Evolutionary conservation across 2,329 filamentous ascomycete species (phyloP).

Genomic region (Ceratocystis papillata): DNA sequence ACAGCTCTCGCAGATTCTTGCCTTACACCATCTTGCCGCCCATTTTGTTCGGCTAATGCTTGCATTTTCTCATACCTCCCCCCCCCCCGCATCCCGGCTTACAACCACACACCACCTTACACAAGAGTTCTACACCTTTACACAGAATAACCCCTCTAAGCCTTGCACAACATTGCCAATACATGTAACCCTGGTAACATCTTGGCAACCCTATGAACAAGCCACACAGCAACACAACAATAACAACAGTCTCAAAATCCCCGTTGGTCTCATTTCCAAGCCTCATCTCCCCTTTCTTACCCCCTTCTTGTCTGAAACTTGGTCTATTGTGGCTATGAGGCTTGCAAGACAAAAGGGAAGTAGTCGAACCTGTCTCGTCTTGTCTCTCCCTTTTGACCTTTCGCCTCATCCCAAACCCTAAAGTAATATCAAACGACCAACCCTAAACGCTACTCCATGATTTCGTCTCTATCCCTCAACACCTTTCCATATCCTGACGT

Average conservation of each 20-base stretch:
- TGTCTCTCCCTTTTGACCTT: too few species aligned
- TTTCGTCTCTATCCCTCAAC: neutral
- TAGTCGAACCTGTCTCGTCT: too few species aligned
- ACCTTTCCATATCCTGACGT: neutral
- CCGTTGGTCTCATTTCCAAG: neutral
- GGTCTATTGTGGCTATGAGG: neutral
- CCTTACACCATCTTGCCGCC: neutral
- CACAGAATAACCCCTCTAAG: too few species aligned
- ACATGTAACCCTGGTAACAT: neutral
- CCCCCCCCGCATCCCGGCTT: neutral
- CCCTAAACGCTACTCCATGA: neutral
- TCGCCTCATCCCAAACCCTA: too few species aligned
- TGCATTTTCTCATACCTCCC: neutral
- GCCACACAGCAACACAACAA: neutral
- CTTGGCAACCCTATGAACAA: neutral
- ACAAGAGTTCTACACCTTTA: too few species aligned
- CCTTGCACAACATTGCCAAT: neutral
- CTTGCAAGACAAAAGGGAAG: too few species aligned
- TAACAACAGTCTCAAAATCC: too few species aligned
- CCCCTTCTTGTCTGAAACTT: neutral
- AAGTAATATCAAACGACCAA: too few species aligned
- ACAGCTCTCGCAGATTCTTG: neutral
- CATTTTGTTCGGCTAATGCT: neutral
- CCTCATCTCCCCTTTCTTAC: neutral
- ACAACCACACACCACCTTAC: too few species aligned